These are phyloP conservation scores for Daedaleopsis sinensis DNA, from an alignment of 768 basidiomycete genomes.

Conservation along the genomic window DNA sequence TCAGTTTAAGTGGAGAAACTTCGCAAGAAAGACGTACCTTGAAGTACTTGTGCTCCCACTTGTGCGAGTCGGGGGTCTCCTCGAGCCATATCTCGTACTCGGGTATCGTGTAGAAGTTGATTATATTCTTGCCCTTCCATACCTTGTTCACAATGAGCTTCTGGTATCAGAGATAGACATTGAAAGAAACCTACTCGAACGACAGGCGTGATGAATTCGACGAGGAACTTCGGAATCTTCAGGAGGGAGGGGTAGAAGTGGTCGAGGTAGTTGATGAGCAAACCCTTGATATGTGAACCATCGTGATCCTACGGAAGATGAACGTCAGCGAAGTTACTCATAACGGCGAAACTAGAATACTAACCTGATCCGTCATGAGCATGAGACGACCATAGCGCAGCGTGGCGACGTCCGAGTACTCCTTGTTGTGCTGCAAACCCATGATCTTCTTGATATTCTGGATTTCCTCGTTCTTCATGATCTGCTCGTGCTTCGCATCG, in stretches of 20 bases:
- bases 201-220: conserved; percentile 98
- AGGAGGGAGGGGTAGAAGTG: conserved; percentile 96
- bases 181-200: conserved; percentile 66
- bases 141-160: conserved; percentile 45
- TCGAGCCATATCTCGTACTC: conserved; percentile 95
- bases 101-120: conserved; percentile 95
- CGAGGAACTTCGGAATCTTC: conserved; percentile 87
- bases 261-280: conserved; percentile 97
- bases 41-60: conserved; percentile 95
- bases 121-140: conserved; percentile 74
- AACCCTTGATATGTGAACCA: conserved; percentile 99
- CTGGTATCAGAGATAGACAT: background rate
- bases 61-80: conserved; percentile 70
- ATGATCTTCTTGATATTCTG: conserved; percentile 98
- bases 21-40: conserved; percentile 59
- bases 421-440: conserved; percentile 93
- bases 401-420: conserved; percentile 66
- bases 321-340: background rate
- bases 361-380: conserved; percentile 99
- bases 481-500: conserved; percentile 93
- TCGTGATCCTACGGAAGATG: conserved; percentile 82
- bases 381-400: conserved; percentile 94
- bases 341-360: conserved; percentile 24
- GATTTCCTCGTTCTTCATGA: conserved; percentile 98
- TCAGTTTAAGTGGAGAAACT: background rate